These are phyloP conservation scores for Exophiala sp. DNA, from an alignment of 2,329 filamentous ascomycete species.

Conservation along the genomic window DNA sequence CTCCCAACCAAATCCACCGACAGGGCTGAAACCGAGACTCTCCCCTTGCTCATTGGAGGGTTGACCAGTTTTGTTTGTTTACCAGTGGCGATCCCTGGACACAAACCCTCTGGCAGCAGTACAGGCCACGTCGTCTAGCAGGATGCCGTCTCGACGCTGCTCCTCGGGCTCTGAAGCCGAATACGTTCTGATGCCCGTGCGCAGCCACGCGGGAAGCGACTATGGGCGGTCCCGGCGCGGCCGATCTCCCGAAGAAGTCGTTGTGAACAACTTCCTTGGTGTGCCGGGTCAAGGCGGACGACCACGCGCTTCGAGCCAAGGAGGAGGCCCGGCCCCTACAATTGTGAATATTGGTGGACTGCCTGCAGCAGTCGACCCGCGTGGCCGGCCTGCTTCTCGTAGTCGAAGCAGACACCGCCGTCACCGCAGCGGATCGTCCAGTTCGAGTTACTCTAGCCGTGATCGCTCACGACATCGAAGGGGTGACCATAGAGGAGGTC, in stretches of 20 bases:
- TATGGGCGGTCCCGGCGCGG: constrained; percentile 19
- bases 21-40: constrained; percentile 1
- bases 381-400: constrained; percentile 10
- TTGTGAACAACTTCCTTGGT: constrained; percentile 24
- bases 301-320: constrained; percentile 25
- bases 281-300: constrained; percentile 19
- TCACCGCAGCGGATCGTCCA: constrained; percentile 15
- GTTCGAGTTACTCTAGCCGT: constrained; percentile 12
- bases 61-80: background rate
- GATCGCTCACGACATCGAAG: constrained; percentile 31
- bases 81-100: no score
- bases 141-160: constrained; percentile 16
- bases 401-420: background rate
- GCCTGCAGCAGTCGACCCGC: constrained; percentile 19
- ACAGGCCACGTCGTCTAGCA: background rate
- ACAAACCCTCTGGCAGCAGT: no score
- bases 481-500: constrained; percentile 30
- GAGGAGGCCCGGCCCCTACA: constrained; percentile 20
- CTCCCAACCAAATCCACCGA: background rate
- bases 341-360: constrained; percentile 22
- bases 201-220: constrained; percentile 16
- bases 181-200: constrained; percentile 25
- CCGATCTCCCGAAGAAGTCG: constrained; percentile 12
- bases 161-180: constrained; percentile 19
- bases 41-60: background rate